These are phyloP conservation scores for Quillaja saponaria DNA, from an alignment of 306 rosid species.

Conservation along the genomic window DNA sequence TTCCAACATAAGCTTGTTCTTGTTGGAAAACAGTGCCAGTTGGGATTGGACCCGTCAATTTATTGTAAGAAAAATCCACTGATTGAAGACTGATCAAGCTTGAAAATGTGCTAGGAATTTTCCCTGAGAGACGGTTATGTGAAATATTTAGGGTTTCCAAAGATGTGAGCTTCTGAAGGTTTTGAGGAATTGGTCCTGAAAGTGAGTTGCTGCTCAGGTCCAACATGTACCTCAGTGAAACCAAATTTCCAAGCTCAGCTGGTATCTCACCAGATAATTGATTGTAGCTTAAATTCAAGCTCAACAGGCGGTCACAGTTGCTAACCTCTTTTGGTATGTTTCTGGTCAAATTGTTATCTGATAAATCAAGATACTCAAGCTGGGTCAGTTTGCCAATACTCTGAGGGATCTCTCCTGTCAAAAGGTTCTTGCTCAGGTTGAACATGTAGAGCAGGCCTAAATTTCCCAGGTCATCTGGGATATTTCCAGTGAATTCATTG, in stretches of 20 bases:
- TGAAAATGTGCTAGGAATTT: slow-evolving; percentile 45
- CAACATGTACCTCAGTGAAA: slow-evolving; percentile 35
- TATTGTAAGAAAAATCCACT: slow-evolving; percentile 62
- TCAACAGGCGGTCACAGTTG: slow-evolving; percentile 21
- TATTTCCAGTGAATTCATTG: slow-evolving; percentile 44
- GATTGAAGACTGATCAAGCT: slow-evolving; percentile 42
- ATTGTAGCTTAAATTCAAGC: slow-evolving; percentile 59
- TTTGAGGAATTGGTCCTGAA: slow-evolving; percentile 52
- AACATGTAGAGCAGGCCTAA: slow-evolving; percentile 37
- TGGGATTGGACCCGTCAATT: slow-evolving; percentile 59
- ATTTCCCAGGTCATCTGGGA: slow-evolving; percentile 53
- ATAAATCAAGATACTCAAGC: slow-evolving; percentile 49
- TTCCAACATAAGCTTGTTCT: slow-evolving; percentile 47
- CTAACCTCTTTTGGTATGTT: slow-evolving; percentile 43
- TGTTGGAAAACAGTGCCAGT: slow-evolving; percentile 33
- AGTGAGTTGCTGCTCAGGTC: slow-evolving; percentile 67
- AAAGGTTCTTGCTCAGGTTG: slow-evolving; percentile 51
- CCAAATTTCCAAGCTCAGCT: slow-evolving; percentile 48
- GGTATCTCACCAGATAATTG: slow-evolving; percentile 50
- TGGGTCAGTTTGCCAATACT: slow-evolving; percentile 27
- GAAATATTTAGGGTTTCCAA: slow-evolving; percentile 63
- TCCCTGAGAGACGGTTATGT: slow-evolving; percentile 54
- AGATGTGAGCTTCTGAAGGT: slow-evolving; percentile 38
- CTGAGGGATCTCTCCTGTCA: slow-evolving; percentile 46
- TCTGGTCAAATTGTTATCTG: slow-evolving; percentile 47